Evolutionary conservation across 805 yeast species (phyloP), one percentile per base, ranked within the genome.

Genomic region (Pachysolen tannophilus): DNA sequence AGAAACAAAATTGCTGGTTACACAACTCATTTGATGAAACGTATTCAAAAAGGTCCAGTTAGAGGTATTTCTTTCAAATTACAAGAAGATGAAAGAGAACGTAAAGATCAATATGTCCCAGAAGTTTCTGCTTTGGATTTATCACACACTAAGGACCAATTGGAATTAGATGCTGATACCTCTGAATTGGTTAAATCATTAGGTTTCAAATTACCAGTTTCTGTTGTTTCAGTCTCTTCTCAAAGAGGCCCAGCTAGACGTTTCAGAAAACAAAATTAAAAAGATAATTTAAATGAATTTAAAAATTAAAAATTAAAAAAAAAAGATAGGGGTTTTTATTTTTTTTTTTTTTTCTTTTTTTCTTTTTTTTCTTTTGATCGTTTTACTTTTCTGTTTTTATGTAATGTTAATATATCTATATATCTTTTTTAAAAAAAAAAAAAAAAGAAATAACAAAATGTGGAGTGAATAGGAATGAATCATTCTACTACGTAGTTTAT

Each of bases 1-100:
- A 92, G 99, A 80, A 92, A 92, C 92, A 92, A 92, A 86, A 94
- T 92, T 63, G 98, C 99, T 68, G 99, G 99, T 70, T 92, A 90
- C 95, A 92, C 98, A 72, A 92, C 98, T 64, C 99, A 92, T 74
- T 82, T 92, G 72, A 94, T 92, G 98, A 92, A 86, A 81, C 88
- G 99, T 79, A 92, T 92, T 66, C 97, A 94, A 76, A 92, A 90
- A 81, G 99, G 99, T 68, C 99, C 99, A 78, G 99, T 92, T 61
- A 88, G 97, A 82, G 99, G 99, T 77, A 94, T 92, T 59, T 92
- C 99, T 60, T 92, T 92, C 95, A 94, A 94, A 74, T 85, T 92
- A 65, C 99, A 92, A 81, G 99, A 92, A 78, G 99, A 92, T 78
- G 99, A 92, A 82, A 90, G 98, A 82, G 99, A 92, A 79, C 85